phyloP scores from a whole-genome alignment of 2,329 filamentous ascomycete species.

The Fragosphaeria purpurea region DNA sequence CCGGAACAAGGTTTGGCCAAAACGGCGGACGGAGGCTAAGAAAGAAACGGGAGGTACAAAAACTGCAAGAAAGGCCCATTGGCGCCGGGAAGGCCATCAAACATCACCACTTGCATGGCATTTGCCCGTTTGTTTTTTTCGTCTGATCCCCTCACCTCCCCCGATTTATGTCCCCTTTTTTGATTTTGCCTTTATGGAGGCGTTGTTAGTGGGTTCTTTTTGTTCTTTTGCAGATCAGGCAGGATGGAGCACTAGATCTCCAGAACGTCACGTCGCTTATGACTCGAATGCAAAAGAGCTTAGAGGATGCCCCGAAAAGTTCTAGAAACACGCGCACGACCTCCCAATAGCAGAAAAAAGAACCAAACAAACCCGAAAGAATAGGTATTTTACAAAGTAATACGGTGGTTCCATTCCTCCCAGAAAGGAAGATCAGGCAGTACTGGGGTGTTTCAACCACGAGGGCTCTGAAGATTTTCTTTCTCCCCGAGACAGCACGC shows the following conservation, averaged over 20 bases:
- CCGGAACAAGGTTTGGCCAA: not conserved
- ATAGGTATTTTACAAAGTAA: no score
- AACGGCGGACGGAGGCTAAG: not conserved
- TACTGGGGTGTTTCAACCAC: no score
- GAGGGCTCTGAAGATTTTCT: no score
- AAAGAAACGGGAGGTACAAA: not conserved
- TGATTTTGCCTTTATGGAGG: not conserved
- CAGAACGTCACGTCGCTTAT: not conserved
- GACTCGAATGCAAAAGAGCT: no score
- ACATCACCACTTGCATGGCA: not conserved
- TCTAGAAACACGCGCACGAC: no score
- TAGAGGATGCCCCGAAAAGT: no score
- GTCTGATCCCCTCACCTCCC: not conserved
- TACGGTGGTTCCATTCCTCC: no score
- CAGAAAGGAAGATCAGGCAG: no score
- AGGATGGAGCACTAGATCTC: not conserved
- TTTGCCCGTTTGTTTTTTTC: not conserved
- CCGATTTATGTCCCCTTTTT: not conserved
- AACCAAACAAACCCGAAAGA: no score
- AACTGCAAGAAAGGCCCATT: not conserved
- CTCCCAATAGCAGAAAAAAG: no score
- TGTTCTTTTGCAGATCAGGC: conserved; percentile 1
- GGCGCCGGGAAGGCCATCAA: not conserved
- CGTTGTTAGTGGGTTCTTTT: not conserved
- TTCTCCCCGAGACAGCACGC: no score